Evolutionary conservation across 306 rosid genomes (phyloP).

Genomic region (Abrus precatorius): DNA sequence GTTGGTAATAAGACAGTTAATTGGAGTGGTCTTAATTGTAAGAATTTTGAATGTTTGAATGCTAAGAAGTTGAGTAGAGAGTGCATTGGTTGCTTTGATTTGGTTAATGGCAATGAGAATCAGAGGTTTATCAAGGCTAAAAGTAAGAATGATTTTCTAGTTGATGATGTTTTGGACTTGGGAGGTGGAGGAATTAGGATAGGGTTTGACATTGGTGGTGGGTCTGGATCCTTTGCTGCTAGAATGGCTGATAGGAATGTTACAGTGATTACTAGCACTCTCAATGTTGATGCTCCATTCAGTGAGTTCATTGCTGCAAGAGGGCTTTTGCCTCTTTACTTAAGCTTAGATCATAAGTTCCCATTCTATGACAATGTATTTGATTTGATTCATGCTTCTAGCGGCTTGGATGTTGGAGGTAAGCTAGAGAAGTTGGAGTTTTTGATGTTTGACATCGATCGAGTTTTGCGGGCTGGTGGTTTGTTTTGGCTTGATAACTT

Average conservation of each 20-base stretch:
- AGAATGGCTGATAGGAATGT: slow-evolving; percentile 92
- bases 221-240: slow-evolving; percentile 91
- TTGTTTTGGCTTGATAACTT: slow-evolving; percentile 95
- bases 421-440: slow-evolving; percentile 82
- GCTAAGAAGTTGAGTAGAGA: slow-evolving; percentile 74
- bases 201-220: slow-evolving; percentile 91
- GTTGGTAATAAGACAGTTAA: slow-evolving; percentile 76
- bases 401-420: slow-evolving; percentile 76
- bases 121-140: slow-evolving; percentile 69
- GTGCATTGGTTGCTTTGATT: slow-evolving; percentile 79
- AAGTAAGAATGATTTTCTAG: slow-evolving; percentile 77
- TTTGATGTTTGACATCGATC: slow-evolving; percentile 85
- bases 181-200: slow-evolving; percentile 84
- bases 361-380: slow-evolving; percentile 91
- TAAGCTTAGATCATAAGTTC: slow-evolving; percentile 87
- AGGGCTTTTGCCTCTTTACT: slow-evolving; percentile 83
- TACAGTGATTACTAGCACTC: slow-evolving; percentile 72
- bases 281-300: slow-evolving; percentile 85
- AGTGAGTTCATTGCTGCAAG: slow-evolving; percentile 93
- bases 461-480: slow-evolving; percentile 86
- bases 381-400: slow-evolving; percentile 74
- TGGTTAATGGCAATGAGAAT: slow-evolving; percentile 68
- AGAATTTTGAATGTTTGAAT: slow-evolving; percentile 78
- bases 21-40: slow-evolving; percentile 87
- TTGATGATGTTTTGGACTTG: slow-evolving; percentile 79